Conservation (phyloP, 495 filamentous ascomycete species). For the Rusavskia elegans region DNA sequence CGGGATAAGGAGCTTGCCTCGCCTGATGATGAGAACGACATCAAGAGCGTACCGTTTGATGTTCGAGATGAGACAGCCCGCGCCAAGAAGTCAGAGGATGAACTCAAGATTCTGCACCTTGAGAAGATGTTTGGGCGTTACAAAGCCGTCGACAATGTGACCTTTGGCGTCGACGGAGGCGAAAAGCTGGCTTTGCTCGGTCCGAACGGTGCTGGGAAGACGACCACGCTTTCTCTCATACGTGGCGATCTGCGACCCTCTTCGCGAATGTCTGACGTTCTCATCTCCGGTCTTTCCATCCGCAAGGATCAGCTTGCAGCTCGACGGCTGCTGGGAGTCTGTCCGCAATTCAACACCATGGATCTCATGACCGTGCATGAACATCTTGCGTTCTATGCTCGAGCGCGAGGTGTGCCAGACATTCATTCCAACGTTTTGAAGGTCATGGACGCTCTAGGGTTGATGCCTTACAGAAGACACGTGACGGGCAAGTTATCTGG, state of each 20-base stretch:
- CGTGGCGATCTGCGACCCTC: slow-evolving; percentile 59
- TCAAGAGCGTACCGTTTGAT: not conserved
- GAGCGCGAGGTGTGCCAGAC: slow-evolving; percentile 47
- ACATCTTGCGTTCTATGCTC: slow-evolving; percentile 61
- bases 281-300: slow-evolving; percentile 54
- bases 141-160: slow-evolving; percentile 20
- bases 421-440: slow-evolving; percentile 43
- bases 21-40: not conserved
- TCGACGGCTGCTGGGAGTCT: slow-evolving; percentile 54
- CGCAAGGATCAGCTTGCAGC: slow-evolving; percentile 44
- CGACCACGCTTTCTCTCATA: slow-evolving; percentile 66
- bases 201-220: slow-evolving; percentile 9
- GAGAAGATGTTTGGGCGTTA: slow-evolving; percentile 17
- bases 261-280: slow-evolving; percentile 40
- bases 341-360: slow-evolving; percentile 21
- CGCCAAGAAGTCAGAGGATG: slow-evolving; percentile 1
- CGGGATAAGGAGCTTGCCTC: not conserved
- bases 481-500: slow-evolving; percentile 53
- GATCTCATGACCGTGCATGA: slow-evolving; percentile 58
- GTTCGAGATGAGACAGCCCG: not conserved
- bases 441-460: slow-evolving; percentile 42
- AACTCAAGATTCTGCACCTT: slow-evolving; percentile 14
- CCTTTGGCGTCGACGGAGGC: slow-evolving; percentile 18
- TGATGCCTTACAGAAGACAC: slow-evolving; percentile 38
- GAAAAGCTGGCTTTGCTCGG: slow-evolving; percentile 22